These are phyloP conservation scores for Cubamyces lactineus DNA, from an alignment of 768 basidiomycete species.

Conservation along the genomic window DNA sequence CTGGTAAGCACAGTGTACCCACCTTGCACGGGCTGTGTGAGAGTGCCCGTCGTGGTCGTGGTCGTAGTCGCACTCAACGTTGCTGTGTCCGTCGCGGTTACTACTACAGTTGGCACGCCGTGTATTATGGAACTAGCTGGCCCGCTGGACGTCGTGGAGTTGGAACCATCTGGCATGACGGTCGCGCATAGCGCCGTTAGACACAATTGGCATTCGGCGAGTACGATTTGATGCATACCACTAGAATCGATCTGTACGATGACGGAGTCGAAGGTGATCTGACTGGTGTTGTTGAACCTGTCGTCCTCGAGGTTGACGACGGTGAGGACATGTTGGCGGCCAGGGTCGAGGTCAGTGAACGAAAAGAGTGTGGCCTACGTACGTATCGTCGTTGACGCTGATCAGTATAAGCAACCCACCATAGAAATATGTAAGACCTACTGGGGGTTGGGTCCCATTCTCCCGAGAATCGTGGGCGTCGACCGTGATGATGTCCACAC, in stretches of 20 bases:
- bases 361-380: slow-evolving; percentile 35
- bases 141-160: neutral
- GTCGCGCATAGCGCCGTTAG: no score
- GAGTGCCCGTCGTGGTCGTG: no score
- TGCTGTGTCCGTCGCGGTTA: neutral
- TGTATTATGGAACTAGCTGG: neutral
- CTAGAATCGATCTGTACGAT: slow-evolving; percentile 15
- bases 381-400: neutral
- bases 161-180: neutral
- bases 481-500: slow-evolving; percentile 16
- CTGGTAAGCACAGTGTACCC: no score
- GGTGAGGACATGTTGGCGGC: slow-evolving; percentile 28
- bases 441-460: slow-evolving; percentile 28
- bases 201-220: no score
- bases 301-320: slow-evolving; percentile 34
- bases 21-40: no score
- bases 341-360: slow-evolving; percentile 32
- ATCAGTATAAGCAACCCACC: neutral
- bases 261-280: slow-evolving; percentile 34
- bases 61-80: no score
- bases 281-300: slow-evolving; percentile 24
- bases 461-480: slow-evolving; percentile 32
- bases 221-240: neutral
- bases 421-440: slow-evolving; percentile 13
- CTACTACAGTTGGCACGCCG: slow-evolving; percentile 14